These are phyloP conservation scores for Beauveria australis DNA, from an alignment of 2,329 filamentous ascomycete genomes.

Conservation along the genomic window DNA sequence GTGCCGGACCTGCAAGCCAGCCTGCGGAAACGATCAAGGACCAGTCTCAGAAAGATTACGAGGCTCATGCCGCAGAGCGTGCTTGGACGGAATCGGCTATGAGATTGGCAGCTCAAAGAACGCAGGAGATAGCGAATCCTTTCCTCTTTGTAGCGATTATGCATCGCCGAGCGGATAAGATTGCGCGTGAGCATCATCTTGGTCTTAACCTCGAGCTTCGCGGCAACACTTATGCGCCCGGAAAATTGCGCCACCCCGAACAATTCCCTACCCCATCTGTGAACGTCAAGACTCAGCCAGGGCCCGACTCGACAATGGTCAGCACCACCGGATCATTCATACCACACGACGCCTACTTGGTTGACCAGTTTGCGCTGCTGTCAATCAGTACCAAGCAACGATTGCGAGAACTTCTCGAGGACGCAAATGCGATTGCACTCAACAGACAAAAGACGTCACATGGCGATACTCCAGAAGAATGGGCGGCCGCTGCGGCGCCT, in stretches of 20 bases:
- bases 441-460: constrained; percentile 72
- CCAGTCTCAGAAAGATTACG: constrained; percentile 53
- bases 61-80: constrained; percentile 55
- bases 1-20: constrained; percentile 59
- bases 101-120: constrained; percentile 49
- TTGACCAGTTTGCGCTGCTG: constrained; percentile 74
- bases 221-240: constrained; percentile 33
- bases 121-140: constrained; percentile 64
- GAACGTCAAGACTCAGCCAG: constrained; percentile 45
- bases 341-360: constrained; percentile 65
- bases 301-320: constrained; percentile 55
- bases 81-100: constrained; percentile 60
- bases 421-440: constrained; percentile 61
- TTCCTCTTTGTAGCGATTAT: constrained; percentile 60
- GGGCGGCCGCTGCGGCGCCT: constrained; percentile 59
- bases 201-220: constrained; percentile 48
- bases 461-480: constrained; percentile 69
- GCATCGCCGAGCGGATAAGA: constrained; percentile 50
- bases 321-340: constrained; percentile 61
- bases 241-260: constrained; percentile 40
- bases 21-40: constrained; percentile 37
- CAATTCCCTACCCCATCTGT: constrained; percentile 45
- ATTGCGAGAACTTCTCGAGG: constrained; percentile 66
- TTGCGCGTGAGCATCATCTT: constrained; percentile 50
- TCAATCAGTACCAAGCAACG: constrained; percentile 78